Percentiles rank a stretch among this genome's conserved stretches.
These are phyloP conservation scores for Phytophthora rubi DNA, from an alignment of 352 stramenopile genomes.

Conservation along the genomic window DNA sequence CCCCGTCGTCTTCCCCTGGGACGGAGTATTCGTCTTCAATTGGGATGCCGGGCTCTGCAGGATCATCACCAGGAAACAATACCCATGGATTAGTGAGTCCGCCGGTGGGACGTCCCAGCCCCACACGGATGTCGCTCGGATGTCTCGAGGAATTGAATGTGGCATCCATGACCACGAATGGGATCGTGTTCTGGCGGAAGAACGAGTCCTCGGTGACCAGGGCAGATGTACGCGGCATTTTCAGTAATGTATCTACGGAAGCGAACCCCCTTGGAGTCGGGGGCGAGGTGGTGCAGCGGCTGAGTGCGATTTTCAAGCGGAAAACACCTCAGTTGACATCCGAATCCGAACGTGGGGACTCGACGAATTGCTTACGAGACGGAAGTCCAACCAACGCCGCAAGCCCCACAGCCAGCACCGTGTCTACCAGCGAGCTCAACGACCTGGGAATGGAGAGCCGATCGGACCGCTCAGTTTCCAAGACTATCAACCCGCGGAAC, in stretches of 20 bases:
- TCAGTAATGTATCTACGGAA: slow-evolving; percentile 46
- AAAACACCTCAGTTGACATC: slow-evolving; percentile 15
- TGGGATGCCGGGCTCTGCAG: slow-evolving; percentile 1
- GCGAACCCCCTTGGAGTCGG: slow-evolving; percentile 55
- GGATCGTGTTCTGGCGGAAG: slow-evolving; percentile 72
- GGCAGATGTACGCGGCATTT: slow-evolving; percentile 46
- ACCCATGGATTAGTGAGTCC: slow-evolving; percentile 10
- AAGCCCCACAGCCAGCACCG: slow-evolving; percentile 26
- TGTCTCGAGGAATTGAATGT: slow-evolving; percentile 66
- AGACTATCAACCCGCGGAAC: slow-evolving; percentile 4
- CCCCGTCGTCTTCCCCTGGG: slow-evolving; percentile 29
- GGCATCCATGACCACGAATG: slow-evolving; percentile 66
- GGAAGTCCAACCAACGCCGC: slow-evolving; percentile 27
- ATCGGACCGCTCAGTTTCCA: slow-evolving; percentile 15
- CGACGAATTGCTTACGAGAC: slow-evolving; percentile 34
- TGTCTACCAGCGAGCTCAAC: slow-evolving; percentile 37
- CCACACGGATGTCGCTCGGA: slow-evolving; percentile 49
- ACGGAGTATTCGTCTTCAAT: slow-evolving; percentile 29
- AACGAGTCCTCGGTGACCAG: slow-evolving; percentile 47
- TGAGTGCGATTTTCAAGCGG: slow-evolving; percentile 53
- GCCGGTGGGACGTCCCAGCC: slow-evolving; percentile 16
- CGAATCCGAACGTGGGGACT: slow-evolving; percentile 29
- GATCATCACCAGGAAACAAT: slow-evolving; percentile 5
- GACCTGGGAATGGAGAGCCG: slow-evolving; percentile 32
- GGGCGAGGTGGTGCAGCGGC: slow-evolving; percentile 63